These are phyloP conservation scores for Apostasia shenzhenica DNA, from an alignment of 106 monocot genomes.

Conservation along the genomic window DNA sequence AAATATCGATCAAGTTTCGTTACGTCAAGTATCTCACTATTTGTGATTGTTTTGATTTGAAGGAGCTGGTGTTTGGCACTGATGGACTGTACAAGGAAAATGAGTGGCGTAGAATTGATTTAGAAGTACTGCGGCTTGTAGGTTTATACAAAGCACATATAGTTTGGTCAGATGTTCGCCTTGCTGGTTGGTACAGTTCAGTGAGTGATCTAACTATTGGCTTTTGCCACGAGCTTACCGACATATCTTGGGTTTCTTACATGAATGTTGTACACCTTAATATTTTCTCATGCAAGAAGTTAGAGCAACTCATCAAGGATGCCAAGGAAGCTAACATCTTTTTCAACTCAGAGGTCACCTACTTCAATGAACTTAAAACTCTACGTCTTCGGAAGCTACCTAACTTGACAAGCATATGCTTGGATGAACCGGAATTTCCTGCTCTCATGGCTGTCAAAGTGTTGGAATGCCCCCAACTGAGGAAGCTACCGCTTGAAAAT, in stretches of 20 bases:
- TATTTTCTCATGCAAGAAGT: conserved; percentile 1
- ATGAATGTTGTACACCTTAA: conserved; percentile 7
- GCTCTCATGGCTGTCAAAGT: not conserved
- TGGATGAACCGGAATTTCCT: not conserved
- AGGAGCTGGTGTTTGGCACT: not conserved
- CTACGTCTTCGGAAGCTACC: conserved; percentile 4
- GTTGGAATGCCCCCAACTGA: conserved; percentile 7
- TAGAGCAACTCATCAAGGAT: conserved; percentile 5
- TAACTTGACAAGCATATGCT: conserved; percentile 4
- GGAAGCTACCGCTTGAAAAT: not conserved
- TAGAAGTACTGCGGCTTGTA: conserved; percentile 2
- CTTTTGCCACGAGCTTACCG: conserved; percentile 14
- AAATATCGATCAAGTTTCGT: conserved; percentile 6
- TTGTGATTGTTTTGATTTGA: not conserved
- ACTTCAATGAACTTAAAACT: not conserved
- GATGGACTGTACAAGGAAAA: not conserved
- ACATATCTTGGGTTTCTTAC: conserved; percentile 20
- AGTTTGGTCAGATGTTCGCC: not conserved
- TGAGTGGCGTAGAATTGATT: not conserved
- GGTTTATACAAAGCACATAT: conserved; percentile 4
- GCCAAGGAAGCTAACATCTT: not conserved
- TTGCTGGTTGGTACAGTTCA: not conserved
- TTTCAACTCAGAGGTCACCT: not conserved
- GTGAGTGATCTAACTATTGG: conserved; percentile 14
- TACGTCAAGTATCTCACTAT: not conserved